Evolutionary conservation across 1,284 basidiomycete genomes (phyloP).

Genomic region (Trametes hirsuta): DNA sequence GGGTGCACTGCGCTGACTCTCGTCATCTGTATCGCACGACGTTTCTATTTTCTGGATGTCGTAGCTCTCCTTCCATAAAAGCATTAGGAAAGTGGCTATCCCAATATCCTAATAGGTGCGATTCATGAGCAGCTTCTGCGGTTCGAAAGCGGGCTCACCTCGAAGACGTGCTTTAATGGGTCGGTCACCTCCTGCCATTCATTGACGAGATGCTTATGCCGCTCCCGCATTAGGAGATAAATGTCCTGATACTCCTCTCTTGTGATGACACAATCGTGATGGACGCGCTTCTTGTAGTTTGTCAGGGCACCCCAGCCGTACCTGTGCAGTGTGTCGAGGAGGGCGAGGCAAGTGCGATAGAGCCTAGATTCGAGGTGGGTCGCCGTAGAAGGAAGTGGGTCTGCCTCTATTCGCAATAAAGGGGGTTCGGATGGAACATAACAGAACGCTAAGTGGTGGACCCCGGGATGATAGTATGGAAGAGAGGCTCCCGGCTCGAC

Average conservation of each 20-base stretch:
- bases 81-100: conserved; percentile 90
- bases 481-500: conserved; percentile 46
- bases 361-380: conserved; percentile 63
- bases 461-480: conserved; percentile 83
- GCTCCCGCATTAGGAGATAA: conserved; percentile 84
- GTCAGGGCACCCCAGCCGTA: conserved; percentile 84
- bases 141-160: conserved; percentile 44
- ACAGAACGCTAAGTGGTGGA: conserved; percentile 74
- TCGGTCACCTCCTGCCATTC: conserved; percentile 84
- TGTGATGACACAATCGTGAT: conserved; percentile 82
- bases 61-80: conserved; percentile 85
- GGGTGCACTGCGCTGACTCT: conserved; percentile 38
- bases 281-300: conserved; percentile 85
- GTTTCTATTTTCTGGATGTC: conserved; percentile 18
- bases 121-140: neutral
- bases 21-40: conserved; percentile 4
- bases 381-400: conserved; percentile 55
- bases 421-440: conserved; percentile 40
- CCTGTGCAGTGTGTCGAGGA: conserved; percentile 83
- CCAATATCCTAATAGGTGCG: conserved; percentile 71
- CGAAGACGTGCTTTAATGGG: conserved; percentile 86
- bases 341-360: conserved; percentile 77
- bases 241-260: conserved; percentile 87
- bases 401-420: conserved; percentile 53
- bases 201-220: conserved; percentile 75